Percentiles rank a stretch among this genome's conserved stretches.
phyloP scores from a whole-genome alignment of 2,329 filamentous ascomycete species.

The Aspergillus spinulosporus region DNA sequence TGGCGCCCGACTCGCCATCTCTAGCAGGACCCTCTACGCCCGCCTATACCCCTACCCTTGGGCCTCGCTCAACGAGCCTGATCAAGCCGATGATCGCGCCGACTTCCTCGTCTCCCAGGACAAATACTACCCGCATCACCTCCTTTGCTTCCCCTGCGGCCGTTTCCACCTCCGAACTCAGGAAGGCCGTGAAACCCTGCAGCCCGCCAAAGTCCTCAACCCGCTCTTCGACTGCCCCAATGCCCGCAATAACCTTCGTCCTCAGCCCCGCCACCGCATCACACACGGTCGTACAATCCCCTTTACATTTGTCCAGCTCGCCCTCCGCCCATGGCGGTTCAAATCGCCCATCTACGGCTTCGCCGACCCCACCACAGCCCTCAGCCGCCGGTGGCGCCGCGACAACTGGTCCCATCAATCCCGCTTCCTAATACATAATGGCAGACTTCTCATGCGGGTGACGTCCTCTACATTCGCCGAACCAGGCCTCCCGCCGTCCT shows the following conservation, averaged over 20 bases:
- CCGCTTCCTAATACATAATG: slow-evolving; percentile 55
- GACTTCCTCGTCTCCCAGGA: slow-evolving; percentile 57
- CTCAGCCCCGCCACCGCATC: slow-evolving; percentile 54
- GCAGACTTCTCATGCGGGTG: slow-evolving; percentile 60
- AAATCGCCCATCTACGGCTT: slow-evolving; percentile 50
- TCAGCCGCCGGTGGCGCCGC: slow-evolving; percentile 58
- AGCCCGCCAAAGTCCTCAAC: slow-evolving; percentile 55
- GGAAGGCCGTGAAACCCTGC: slow-evolving; percentile 55
- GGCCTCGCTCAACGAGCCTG: slow-evolving; percentile 40
- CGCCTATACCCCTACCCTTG: slow-evolving; percentile 47
- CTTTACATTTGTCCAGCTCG: slow-evolving; percentile 61
- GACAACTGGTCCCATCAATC: slow-evolving; percentile 57
- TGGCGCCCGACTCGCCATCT: slow-evolving; percentile 51
- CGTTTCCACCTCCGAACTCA: slow-evolving; percentile 57
- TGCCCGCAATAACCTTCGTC: slow-evolving; percentile 48
- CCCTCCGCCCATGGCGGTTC: slow-evolving; percentile 51
- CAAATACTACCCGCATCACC: slow-evolving; percentile 53
- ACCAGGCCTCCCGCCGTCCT: slow-evolving; percentile 53
- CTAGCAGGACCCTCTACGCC: slow-evolving; percentile 49
- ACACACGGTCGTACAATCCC: slow-evolving; percentile 57
- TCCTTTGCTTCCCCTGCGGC: slow-evolving; percentile 61
- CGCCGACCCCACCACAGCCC: slow-evolving; percentile 39
- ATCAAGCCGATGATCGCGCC: slow-evolving; percentile 49
- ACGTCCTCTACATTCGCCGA: slow-evolving; percentile 56
- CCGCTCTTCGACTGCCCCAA: slow-evolving; percentile 60